These are phyloP conservation scores for Mycosarcoma maydis DNA, from an alignment of 1,284 basidiomycete species.

Conservation along the genomic window DNA sequence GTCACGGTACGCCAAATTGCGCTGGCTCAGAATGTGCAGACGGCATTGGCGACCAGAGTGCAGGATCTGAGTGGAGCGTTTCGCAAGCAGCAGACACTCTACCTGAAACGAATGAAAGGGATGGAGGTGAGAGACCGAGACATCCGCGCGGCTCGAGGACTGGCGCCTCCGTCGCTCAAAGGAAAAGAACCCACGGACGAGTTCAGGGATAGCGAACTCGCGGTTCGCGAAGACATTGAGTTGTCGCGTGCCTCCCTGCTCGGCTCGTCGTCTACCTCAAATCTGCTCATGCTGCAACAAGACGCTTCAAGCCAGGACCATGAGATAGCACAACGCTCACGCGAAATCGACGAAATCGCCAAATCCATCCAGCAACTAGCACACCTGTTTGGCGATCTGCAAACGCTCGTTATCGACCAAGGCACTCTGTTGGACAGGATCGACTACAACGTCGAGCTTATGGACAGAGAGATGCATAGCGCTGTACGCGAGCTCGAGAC, in stretches of 20 bases:
- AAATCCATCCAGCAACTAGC: constrained; percentile 89
- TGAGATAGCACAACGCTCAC: constrained; percentile 68
- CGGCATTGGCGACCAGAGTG: constrained; percentile 90
- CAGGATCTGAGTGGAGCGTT: constrained; percentile 93
- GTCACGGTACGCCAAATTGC: constrained; percentile 53
- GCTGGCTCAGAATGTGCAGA: constrained; percentile 92
- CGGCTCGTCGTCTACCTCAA: not conserved
- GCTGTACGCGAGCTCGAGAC: constrained; percentile 85
- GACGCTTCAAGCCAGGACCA: constrained; percentile 5
- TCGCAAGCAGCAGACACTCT: constrained; percentile 94
- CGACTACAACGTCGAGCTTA: constrained; percentile 97
- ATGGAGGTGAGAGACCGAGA: constrained; percentile 58
- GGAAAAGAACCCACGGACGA: not conserved
- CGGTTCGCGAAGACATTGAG: constrained; percentile 62
- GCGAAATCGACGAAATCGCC: constrained; percentile 89
- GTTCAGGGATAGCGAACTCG: constrained; percentile 50
- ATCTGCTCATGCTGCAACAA: constrained; percentile 32
- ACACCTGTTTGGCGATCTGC: constrained; percentile 94
- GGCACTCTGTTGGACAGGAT: constrained; percentile 95
- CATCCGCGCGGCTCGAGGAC: constrained; percentile 34
- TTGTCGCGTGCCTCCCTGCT: constrained; percentile 23
- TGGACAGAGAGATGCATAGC: constrained; percentile 80
- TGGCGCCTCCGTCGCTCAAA: constrained; percentile 14
- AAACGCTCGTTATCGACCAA: constrained; percentile 93
- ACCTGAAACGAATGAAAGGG: constrained; percentile 87